Evolutionary conservation across 371 early-diverging fungal genomes (phyloP), one percentile per base, ranked within the genome.

Genomic region (Rhizomucor miehei): DNA sequence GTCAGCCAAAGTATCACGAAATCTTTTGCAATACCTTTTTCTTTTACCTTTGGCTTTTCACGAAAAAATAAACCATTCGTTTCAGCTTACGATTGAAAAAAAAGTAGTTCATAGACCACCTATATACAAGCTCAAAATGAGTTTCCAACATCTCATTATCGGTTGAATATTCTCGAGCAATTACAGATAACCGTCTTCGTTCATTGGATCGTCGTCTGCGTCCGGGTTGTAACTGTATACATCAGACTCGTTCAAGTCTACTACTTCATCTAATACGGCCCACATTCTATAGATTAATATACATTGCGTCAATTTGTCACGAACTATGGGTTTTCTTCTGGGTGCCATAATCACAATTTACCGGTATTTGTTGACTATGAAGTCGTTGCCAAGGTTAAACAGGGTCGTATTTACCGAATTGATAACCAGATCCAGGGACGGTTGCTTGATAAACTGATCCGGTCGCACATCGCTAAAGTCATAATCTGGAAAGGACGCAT

Each of bases 61-160:
- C 85, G 1, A 92, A 88, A 65, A 97, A 92, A 63, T 91, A 94
- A 6, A 95, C 78, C 54, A 97, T 88, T 51, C 94, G 78, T 69
- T 93, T 94, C 57, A 91, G 72, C 56, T 88, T 86, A 51, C 89
- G 84, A 72, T 97, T 95, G 59, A 86, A 89, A 75, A 97, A 95
- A 58, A 97, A 94, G 76, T 91, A 92, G 76, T 95, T 92, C 73
- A 94, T 89, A 24, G 91, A 90, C 95, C 94, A 93, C 36, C 91
- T 91, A 59, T 14, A 51, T 35, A 21, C 23, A 12, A 17, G 29
- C 55, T 19, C 51, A 41, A 34, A 20, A 48, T 34, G 20, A 21
- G 39, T 17, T 38, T 35, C n/a, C 23, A 20, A 14, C 13, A 14
- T 4, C 3, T 11, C 2, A 12, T 23, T n/a, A 43, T 13, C 23